Percentiles rank a stretch among this genome's conserved stretches.
Conservation (phyloP, 1,284 basidiomycete genomes). For the Puccinia triticina region DNA sequence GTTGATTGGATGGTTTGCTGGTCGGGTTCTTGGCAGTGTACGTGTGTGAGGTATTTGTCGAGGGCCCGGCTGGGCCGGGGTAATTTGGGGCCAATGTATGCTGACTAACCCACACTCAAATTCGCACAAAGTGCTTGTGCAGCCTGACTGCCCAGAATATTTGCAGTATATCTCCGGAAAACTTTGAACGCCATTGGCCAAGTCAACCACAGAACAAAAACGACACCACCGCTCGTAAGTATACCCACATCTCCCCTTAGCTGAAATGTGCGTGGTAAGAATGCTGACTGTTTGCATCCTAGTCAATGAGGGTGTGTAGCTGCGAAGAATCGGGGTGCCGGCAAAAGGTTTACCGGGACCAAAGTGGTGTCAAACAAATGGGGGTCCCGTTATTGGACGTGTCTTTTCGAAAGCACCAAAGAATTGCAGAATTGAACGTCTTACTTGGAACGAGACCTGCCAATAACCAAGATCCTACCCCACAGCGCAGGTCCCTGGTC, state of each 20-base stretch:
- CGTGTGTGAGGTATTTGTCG: too few species aligned
- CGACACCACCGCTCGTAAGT: not conserved
- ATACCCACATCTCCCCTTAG: not conserved
- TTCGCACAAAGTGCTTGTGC: too few species aligned
- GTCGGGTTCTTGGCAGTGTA: too few species aligned
- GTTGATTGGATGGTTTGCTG: too few species aligned
- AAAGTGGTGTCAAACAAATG: not conserved
- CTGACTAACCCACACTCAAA: too few species aligned
- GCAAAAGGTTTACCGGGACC: not conserved
- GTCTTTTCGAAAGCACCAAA: conserved; percentile 4
- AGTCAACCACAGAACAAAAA: too few species aligned
- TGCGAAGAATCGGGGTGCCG: not conserved
- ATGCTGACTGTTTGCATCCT: not conserved
- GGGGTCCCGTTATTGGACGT: not conserved
- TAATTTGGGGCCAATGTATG: too few species aligned
- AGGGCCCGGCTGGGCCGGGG: too few species aligned
- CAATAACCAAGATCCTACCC: not conserved
- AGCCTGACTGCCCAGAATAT: too few species aligned
- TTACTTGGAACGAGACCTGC: not conserved
- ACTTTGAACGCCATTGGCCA: too few species aligned
- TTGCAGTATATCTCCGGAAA: too few species aligned
- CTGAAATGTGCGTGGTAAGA: too few species aligned
- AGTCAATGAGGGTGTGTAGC: not conserved
- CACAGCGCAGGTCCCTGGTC: not conserved
- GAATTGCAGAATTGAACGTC: not conserved